Conservation (phyloP, 2,329 filamentous ascomycete genomes). For the Calonectria naviculata region DNA sequence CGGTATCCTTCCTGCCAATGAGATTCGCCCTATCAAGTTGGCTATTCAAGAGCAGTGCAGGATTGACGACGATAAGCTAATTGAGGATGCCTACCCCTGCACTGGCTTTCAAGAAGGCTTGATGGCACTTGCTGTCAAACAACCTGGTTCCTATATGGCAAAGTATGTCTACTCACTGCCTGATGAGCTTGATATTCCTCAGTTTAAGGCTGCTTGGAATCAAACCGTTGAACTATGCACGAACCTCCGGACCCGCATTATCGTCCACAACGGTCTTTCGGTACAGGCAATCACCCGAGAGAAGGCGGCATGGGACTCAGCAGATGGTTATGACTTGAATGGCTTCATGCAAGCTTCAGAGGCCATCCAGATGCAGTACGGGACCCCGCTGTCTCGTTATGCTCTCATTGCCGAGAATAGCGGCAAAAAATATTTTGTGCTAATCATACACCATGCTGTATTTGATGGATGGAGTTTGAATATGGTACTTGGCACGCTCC, state of each 20-base stretch:
- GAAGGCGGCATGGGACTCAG: background rate
- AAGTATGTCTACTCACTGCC: slow-evolving; percentile 8
- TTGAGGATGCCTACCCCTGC: slow-evolving; percentile 50
- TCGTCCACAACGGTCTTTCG: background rate
- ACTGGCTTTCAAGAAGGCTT: slow-evolving; percentile 50
- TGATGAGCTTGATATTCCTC: background rate
- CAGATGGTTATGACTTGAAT: background rate
- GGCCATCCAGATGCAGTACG: background rate
- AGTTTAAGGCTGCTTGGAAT: background rate
- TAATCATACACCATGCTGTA: slow-evolving; percentile 3
- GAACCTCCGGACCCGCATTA: slow-evolving; percentile 2
- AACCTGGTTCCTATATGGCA: slow-evolving; percentile 20
- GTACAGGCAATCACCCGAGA: background rate
- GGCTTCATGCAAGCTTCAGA: background rate
- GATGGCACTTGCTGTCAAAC: slow-evolving; percentile 32
- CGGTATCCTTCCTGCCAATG: background rate
- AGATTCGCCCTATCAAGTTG: background rate
- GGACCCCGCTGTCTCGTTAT: background rate
- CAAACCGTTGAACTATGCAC: background rate
- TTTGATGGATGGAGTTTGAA: slow-evolving; percentile 16
- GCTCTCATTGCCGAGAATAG: background rate
- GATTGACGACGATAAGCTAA: background rate
- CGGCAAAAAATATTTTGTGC: slow-evolving; percentile 1
- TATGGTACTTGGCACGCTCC: background rate
- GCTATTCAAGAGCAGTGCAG: background rate